Evolutionary conservation across 164 flowering plant species (phyloP).

Genomic region (Pachysandra terminalis): DNA sequence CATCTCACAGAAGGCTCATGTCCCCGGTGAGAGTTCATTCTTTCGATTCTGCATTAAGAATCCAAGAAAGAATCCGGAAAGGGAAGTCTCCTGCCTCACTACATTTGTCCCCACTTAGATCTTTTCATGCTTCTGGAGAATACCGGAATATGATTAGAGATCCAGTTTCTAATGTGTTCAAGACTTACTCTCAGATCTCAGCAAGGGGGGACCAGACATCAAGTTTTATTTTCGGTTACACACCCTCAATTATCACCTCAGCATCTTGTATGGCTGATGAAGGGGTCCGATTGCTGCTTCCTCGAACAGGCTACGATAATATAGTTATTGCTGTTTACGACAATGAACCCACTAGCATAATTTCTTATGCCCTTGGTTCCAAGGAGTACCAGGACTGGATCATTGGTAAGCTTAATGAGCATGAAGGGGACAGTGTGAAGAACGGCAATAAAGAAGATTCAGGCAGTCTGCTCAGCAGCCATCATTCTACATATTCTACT

Average conservation of each 20-base stretch:
- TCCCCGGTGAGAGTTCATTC: slow-evolving; percentile 76
- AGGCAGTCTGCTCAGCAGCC: slow-evolving; percentile 9
- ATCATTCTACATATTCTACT: slow-evolving; percentile 24
- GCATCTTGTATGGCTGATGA: slow-evolving; percentile 49
- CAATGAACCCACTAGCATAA: slow-evolving; percentile 83
- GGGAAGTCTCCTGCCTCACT: slow-evolving; percentile 50
- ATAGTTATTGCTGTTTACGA: slow-evolving; percentile 87
- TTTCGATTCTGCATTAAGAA: slow-evolving; percentile 84
- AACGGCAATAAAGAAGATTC: slow-evolving; percentile 26
- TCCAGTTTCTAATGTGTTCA: slow-evolving; percentile 46
- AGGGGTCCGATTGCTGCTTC: slow-evolving; percentile 67
- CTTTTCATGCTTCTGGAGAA: slow-evolving; percentile 91
- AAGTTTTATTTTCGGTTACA: slow-evolving; percentile 29
- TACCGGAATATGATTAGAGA: slow-evolving; percentile 67
- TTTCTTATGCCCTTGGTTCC: slow-evolving; percentile 84
- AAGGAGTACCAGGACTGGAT: slow-evolving; percentile 71
- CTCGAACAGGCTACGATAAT: slow-evolving; percentile 42
- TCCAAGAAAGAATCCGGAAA: slow-evolving; percentile 50
- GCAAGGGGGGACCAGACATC: slow-evolving; percentile 50
- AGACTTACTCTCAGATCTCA: slow-evolving; percentile 45
- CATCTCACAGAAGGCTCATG: slow-evolving; percentile 35
- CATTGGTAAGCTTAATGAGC: slow-evolving; percentile 36
- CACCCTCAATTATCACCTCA: slow-evolving; percentile 56
- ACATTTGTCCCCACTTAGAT: slow-evolving; percentile 57
- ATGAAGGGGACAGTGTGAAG: slow-evolving; percentile 29